Percentiles rank a stretch among this genome's conserved stretches.
These are phyloP conservation scores for Schoenoplectus triqueter DNA, from an alignment of 202 grass and related monocot genomes.

Conservation along the genomic window DNA sequence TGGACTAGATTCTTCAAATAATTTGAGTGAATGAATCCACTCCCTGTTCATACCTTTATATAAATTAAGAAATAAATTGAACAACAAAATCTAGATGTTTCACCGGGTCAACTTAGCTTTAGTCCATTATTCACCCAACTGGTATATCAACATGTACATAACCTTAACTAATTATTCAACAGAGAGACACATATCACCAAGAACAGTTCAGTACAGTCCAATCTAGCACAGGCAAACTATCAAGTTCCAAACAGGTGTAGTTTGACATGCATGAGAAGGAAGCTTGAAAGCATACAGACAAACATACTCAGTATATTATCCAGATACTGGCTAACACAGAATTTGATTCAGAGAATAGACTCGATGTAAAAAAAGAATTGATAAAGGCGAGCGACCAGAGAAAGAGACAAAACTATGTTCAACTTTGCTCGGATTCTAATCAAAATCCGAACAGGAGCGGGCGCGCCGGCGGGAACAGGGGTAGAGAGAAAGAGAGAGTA, in stretches of 20 bases:
- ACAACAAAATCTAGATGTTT: too few relatives aligned
- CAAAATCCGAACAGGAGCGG: background rate
- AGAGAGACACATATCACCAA: too few relatives aligned
- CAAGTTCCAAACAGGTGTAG: too few relatives aligned
- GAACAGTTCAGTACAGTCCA: background rate
- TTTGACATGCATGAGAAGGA: too few relatives aligned
- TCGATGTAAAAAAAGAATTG: background rate
- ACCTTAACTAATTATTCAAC: too few relatives aligned
- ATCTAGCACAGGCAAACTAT: background rate
- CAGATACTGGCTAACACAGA: background rate
- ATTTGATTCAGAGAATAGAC: background rate
- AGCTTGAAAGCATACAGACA: too few relatives aligned
- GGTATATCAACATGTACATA: background rate
- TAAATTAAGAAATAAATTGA: too few relatives aligned
- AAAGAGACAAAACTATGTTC: background rate
- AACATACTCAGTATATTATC: too few relatives aligned
- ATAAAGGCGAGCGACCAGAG: background rate
- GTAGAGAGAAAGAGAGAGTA: conserved; percentile 16
- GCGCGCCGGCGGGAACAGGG: background rate
- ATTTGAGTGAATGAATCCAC: background rate
- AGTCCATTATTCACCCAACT: too few relatives aligned
- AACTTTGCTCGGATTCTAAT: background rate
- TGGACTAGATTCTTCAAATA: background rate
- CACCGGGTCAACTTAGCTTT: too few relatives aligned
- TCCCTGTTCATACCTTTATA: background rate